Base-by-base conservation (phyloP, 1,139 yeast species). In the Lodderomyces margitis region DNA sequence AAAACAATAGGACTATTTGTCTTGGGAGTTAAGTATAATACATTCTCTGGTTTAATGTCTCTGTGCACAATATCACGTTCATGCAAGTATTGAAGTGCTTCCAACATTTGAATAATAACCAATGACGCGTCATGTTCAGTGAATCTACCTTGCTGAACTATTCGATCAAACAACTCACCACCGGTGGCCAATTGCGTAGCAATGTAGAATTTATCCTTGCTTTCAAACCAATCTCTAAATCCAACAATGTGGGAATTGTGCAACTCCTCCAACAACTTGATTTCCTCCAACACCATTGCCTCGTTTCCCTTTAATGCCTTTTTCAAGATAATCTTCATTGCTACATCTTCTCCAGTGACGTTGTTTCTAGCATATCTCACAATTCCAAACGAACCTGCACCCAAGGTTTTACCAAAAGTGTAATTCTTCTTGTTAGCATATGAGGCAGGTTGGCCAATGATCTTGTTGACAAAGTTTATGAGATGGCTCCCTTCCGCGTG, bases 341-440 rank as follows among this genome's bases (percentile, higher is more conserved):
- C 97, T 15, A 87, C 95, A 44, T 85, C 81, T 51, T 85, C 88
- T 36, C 73, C 70, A 5, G 83, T 79, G 19, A 63, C 61, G 45
- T 68, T 65, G 52, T 77, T 75, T 37, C 81, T 68, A 1, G 96
- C 96, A 51, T 80, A 79, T 51, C 95, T 73, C 4, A 89, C 97
- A 16, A 87, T 83, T 25, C 97, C 96, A 66, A 86, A 89, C 1
- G 95, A 80, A 2, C 97, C 97, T 1, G 95, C 96, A 5, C 97
- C 97, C 14, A 89, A 66, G 0, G 94, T 85, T 49, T 76, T 78
- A 8, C 94, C 95, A 59, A 87, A 84, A 3, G 79, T 73, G 55
- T 85, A 87, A 46, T 75, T 71, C 35, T 72, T 61, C 59, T 87
- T 87, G 49, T 84, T 74, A 23, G 71, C 59, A 56, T 84, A 84